Percentiles rank a stretch among this genome's conserved stretches.
phyloP scores from a whole-genome alignment of 192 early-diverging fungal genomes.

The Umbelopsis isabellina region DNA sequence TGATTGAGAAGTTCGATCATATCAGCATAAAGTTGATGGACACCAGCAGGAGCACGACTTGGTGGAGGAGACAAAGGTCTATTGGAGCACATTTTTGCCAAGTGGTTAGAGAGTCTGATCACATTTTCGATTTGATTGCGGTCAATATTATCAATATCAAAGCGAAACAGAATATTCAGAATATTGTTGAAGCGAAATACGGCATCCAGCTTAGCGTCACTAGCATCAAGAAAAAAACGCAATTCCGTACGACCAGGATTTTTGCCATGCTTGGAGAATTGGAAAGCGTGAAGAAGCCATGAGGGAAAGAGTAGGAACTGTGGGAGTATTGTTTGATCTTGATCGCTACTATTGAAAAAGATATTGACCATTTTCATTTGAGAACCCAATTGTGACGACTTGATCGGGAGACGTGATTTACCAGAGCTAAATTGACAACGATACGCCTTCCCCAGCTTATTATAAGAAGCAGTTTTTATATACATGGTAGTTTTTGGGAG shows the following conservation, averaged over 20 bases:
- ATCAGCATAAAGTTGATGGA: conserved; percentile 21
- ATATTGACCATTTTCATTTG: conserved; percentile 38
- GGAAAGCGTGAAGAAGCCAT: conserved; percentile 38
- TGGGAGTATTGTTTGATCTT: conserved; percentile 28
- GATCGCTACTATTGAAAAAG: conserved; percentile 26
- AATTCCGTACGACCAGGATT: conserved; percentile 33
- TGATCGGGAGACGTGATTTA: conserved; percentile 32
- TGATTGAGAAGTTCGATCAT: conserved; percentile 26
- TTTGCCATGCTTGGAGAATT: conserved; percentile 31
- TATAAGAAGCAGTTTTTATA: conserved; percentile 31
- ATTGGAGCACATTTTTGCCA: neutral
- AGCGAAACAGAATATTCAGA: conserved; percentile 39
- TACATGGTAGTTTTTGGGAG: conserved; percentile 22
- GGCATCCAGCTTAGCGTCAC: conserved; percentile 36
- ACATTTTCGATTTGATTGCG: neutral
- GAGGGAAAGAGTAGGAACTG: conserved; percentile 41
- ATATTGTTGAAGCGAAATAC: conserved; percentile 39
- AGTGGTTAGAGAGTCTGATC: neutral
- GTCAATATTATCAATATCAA: conserved; percentile 34
- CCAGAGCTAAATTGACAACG: conserved; percentile 37
- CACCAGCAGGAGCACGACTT: neutral
- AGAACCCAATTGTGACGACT: conserved; percentile 25
- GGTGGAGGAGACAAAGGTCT: neutral
- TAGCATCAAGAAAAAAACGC: conserved; percentile 33
- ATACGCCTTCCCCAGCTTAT: conserved; percentile 31